A percentile compares a stretch with the other conserved stretches of the same genome.
phyloP scores from a whole-genome alignment of 2,329 filamentous ascomycete species.

The Xylariaceae sp. region DNA sequence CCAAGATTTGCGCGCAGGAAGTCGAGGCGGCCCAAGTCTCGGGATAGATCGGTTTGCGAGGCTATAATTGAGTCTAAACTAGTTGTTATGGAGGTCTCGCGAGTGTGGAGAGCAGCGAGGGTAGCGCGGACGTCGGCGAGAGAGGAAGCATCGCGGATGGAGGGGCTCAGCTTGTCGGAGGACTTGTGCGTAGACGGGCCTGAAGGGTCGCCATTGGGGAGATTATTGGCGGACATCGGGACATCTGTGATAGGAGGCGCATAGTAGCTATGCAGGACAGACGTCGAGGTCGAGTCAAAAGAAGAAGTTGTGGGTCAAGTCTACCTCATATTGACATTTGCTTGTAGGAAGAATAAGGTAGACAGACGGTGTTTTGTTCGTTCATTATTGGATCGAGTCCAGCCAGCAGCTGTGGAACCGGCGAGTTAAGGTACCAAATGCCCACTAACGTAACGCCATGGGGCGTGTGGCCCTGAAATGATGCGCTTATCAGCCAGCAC shows the following conservation, averaged over 20 bases:
- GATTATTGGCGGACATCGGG: constrained; percentile 34
- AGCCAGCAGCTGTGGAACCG: too few species aligned
- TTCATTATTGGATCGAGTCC: too few species aligned
- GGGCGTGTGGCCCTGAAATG: too few species aligned
- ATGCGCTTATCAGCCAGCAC: too few species aligned
- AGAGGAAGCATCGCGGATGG: constrained; percentile 67
- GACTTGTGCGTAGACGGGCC: constrained; percentile 21
- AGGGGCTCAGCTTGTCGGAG: constrained; percentile 27
- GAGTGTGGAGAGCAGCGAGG: constrained; percentile 68
- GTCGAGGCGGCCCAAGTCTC: constrained; percentile 83
- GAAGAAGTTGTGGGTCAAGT: too few species aligned
- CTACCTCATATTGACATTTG: constrained; percentile 10
- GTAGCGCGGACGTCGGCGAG: constrained; percentile 76
- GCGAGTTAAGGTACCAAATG: too few species aligned
- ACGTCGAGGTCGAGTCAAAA: too few species aligned
- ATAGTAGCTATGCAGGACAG: constrained; percentile 31
- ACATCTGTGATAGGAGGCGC: constrained; percentile 27
- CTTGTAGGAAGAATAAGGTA: too few species aligned
- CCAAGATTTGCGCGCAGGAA: constrained; percentile 84
- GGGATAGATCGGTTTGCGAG: constrained; percentile 80
- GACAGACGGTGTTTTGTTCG: too few species aligned
- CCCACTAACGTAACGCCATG: too few species aligned
- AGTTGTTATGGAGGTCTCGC: constrained; percentile 69
- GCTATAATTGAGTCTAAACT: constrained; percentile 73
- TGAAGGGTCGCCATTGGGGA: constrained; percentile 32